A percentile compares a stretch with the other conserved stretches of the same genome.
Evolutionary conservation across 2,329 filamentous ascomycete genomes (phyloP).

Genomic region (Talaromyces sp.): DNA sequence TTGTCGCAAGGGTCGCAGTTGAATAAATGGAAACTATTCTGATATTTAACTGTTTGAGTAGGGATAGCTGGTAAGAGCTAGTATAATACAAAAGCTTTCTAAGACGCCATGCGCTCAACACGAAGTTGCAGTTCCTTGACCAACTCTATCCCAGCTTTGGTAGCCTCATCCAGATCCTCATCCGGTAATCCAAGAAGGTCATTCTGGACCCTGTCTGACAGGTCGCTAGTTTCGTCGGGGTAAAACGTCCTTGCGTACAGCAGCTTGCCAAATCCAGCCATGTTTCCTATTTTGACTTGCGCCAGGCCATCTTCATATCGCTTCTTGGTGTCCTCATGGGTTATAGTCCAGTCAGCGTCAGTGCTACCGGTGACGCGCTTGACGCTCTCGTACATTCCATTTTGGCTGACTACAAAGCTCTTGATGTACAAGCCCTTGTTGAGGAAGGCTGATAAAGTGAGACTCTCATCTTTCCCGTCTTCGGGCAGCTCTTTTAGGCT

Average conservation of each 20-base stretch:
- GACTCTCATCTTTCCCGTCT: constrained; percentile 32
- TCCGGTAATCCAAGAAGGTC: not conserved
- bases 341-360: constrained; percentile 60
- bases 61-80: not conserved
- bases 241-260: constrained; percentile 8
- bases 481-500: constrained; percentile 45
- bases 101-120: constrained; percentile 4
- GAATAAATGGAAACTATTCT: not conserved
- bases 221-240: not conserved
- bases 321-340: constrained; percentile 11
- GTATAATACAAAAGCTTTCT: not conserved
- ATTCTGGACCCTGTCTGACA: not conserved
- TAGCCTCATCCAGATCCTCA: not conserved
- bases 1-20: not conserved
- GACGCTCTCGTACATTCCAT: constrained; percentile 61
- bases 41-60: not conserved
- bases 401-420: constrained; percentile 59
- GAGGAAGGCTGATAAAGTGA: constrained; percentile 43
- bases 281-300: not conserved
- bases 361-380: constrained; percentile 56
- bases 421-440: constrained; percentile 52
- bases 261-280: constrained; percentile 4
- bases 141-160: constrained; percentile 6
- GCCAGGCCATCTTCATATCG: not conserved
- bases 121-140: constrained; percentile 1